These are phyloP conservation scores for Plasmodium cynomolgi DNA, from an alignment of 169 alveolate species.

Conservation along the genomic window DNA sequence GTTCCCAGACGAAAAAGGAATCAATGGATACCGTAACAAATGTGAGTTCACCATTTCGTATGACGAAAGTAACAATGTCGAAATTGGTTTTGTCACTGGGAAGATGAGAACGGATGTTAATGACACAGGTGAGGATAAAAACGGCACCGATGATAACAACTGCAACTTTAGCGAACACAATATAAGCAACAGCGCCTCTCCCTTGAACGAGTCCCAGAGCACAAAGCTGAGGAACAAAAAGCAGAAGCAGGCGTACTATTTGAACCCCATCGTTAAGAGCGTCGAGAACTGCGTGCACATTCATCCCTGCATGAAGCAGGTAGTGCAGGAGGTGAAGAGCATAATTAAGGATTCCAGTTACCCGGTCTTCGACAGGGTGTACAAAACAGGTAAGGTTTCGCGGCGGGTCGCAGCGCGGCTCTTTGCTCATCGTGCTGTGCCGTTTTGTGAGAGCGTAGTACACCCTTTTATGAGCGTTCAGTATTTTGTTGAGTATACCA, in stretches of 20 bases:
- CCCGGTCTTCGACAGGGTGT: slow-evolving; percentile 73
- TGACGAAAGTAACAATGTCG: slow-evolving; percentile 71
- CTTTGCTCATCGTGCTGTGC: not conserved
- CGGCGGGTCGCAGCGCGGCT: not conserved
- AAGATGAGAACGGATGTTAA: slow-evolving; percentile 40
- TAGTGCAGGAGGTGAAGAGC: slow-evolving; percentile 51
- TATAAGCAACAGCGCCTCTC: slow-evolving; percentile 68
- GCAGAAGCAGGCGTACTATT: slow-evolving; percentile 41
- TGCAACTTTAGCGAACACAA: slow-evolving; percentile 75
- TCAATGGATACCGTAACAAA: slow-evolving; percentile 54
- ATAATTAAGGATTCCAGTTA: slow-evolving; percentile 62
- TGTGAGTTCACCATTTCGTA: slow-evolving; percentile 73
- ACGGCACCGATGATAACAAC: slow-evolving; percentile 28
- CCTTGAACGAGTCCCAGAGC: slow-evolving; percentile 55
- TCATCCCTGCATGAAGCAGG: slow-evolving; percentile 72
- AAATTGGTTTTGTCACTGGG: slow-evolving; percentile 74
- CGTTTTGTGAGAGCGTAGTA: not conserved
- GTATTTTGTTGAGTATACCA: not conserved
- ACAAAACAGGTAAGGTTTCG: slow-evolving; percentile 47
- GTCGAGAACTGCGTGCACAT: slow-evolving; percentile 68
- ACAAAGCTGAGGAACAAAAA: slow-evolving; percentile 66
- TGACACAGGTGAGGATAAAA: slow-evolving; percentile 13
- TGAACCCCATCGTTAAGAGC: slow-evolving; percentile 64
- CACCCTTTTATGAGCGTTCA: not conserved
- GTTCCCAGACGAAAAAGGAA: slow-evolving; percentile 31